Percentiles rank a stretch among this genome's conserved stretches.
Conservation (phyloP, 225 moss, liverwort and hornwort genomes). For the Climacium dendroides region DNA sequence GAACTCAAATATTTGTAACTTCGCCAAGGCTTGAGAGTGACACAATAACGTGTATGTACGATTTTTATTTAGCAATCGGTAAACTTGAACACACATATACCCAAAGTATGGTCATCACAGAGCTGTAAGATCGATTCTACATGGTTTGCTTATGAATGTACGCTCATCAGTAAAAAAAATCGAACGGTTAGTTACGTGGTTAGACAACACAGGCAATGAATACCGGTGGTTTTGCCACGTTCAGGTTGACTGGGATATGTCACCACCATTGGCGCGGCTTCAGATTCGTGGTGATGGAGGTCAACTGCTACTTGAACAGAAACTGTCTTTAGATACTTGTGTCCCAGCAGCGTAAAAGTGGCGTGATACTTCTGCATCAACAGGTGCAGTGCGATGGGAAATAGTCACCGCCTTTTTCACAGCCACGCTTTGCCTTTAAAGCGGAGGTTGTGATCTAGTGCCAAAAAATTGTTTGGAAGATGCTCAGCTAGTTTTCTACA, state of each 20-base stretch:
- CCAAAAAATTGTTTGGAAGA: background rate
- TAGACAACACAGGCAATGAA: background rate
- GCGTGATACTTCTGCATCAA: background rate
- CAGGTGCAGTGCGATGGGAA: background rate
- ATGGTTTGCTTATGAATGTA: background rate
- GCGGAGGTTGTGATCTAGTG: background rate
- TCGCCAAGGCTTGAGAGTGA: background rate
- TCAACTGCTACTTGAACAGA: slow-evolving; percentile 52
- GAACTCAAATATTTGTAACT: too few relatives aligned
- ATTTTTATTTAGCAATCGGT: background rate
- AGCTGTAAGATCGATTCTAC: background rate
- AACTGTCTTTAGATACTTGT: slow-evolving; percentile 48
- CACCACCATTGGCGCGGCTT: slow-evolving; percentile 38
- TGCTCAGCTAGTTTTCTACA: background rate
- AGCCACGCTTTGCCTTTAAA: background rate
- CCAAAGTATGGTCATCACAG: background rate
- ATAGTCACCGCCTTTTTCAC: background rate
- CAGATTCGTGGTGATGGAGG: slow-evolving; percentile 73
- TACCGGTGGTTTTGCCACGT: background rate
- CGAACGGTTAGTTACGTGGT: background rate
- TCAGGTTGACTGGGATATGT: slow-evolving; percentile 73
- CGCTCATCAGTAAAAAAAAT: background rate
- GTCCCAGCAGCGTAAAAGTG: background rate
- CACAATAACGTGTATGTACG: background rate
- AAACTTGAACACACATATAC: background rate